Conservation (phyloP, 179 eudicot genomes). For the Silene noctiflora region DNA sequence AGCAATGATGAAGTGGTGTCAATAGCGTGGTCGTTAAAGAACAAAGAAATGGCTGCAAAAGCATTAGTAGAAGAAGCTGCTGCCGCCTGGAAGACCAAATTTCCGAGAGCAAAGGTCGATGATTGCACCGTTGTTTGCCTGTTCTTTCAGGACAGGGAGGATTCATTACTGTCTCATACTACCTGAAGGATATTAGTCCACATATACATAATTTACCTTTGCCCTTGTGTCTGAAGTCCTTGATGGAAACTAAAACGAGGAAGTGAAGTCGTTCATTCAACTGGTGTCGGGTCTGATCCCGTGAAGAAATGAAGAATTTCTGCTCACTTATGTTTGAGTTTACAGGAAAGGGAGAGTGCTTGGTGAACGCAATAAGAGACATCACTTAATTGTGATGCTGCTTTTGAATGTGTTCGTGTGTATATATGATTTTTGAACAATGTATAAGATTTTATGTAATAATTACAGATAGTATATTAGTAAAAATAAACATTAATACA, state of each 20-base stretch:
- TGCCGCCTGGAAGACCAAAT: conserved; percentile 54
- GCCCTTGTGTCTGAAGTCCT: not conserved
- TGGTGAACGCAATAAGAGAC: not conserved
- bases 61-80: conserved; percentile 55
- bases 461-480: too few species aligned
- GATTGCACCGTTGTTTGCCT: conserved; percentile 69
- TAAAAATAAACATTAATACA: too few species aligned
- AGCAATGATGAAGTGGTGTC: conserved; percentile 57
- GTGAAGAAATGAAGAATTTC: not conserved
- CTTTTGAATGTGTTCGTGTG: not conserved
- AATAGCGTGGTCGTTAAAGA: conserved; percentile 40
- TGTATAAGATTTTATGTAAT: not conserved
- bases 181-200: not conserved
- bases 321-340: conserved; percentile 1
- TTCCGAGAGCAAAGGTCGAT: conserved; percentile 57
- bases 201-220: not conserved
- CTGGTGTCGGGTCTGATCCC: not conserved
- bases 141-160: conserved; percentile 38
- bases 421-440: not conserved
- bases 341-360: not conserved
- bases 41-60: conserved; percentile 57
- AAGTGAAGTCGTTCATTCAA: not conserved
- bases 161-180: not conserved
- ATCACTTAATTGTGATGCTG: conserved; percentile 18
- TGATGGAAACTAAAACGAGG: not conserved